These are phyloP conservation scores for Claviceps lovelessii DNA, from an alignment of 2,329 filamentous ascomycete genomes.

Conservation along the genomic window DNA sequence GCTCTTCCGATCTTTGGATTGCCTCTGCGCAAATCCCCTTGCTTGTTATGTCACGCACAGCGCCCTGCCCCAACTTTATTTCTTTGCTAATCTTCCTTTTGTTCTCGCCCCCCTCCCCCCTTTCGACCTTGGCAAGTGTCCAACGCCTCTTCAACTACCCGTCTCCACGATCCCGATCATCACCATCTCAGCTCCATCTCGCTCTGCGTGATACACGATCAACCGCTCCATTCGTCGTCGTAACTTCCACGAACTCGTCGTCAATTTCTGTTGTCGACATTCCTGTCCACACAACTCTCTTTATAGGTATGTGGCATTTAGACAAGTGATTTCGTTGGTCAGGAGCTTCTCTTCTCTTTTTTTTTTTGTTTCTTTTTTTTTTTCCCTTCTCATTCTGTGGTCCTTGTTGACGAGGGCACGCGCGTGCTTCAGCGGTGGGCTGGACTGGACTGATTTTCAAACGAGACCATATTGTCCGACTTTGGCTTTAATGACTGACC, in stretches of 20 bases:
- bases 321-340: background rate
- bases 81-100: conserved; percentile 6
- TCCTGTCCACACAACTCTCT: background rate
- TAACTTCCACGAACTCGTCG: background rate
- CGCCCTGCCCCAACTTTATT: conserved; percentile 10
- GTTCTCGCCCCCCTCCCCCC: background rate
- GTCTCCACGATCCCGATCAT: background rate
- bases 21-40: conserved; percentile 9
- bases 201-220: background rate
- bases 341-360: background rate
- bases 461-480: background rate
- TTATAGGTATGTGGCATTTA: background rate
- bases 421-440: too few relatives aligned
- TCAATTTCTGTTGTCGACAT: background rate
- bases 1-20: too few relatives aligned
- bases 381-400: too few relatives aligned
- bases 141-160: background rate
- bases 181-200: background rate
- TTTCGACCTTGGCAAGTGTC: background rate
- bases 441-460: background rate
- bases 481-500: background rate
- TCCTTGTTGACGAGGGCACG: too few relatives aligned
- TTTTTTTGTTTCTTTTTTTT: too few relatives aligned
- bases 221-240: background rate
- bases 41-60: conserved; percentile 9